A percentile compares a stretch with the other conserved stretches of the same genome.
Evolutionary conservation across 2,329 filamentous ascomycete species (phyloP).

Genomic region (Pestalotiopsis sp.): DNA sequence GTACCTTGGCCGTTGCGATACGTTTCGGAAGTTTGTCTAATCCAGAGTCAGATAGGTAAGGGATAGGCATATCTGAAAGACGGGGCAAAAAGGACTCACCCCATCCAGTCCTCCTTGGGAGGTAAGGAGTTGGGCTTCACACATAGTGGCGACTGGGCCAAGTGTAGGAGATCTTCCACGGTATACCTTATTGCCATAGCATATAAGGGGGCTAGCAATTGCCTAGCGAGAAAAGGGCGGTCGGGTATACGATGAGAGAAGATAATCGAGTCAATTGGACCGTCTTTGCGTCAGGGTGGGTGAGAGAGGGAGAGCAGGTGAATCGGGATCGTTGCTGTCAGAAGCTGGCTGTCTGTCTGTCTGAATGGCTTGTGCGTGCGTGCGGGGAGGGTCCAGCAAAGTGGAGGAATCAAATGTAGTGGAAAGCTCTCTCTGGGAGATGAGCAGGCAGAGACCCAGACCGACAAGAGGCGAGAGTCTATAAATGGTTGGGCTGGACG

Average conservation of each 20-base stretch:
- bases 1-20: slow-evolving; percentile 43
- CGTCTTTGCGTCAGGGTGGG: not conserved
- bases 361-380: not conserved
- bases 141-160: slow-evolving; percentile 83
- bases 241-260: not conserved
- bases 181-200: slow-evolving; percentile 70
- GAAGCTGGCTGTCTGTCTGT: not conserved
- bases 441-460: not conserved
- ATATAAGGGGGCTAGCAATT: slow-evolving; percentile 22
- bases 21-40: slow-evolving; percentile 49
- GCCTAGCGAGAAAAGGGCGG: not conserved
- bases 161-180: slow-evolving; percentile 72
- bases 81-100: slow-evolving; percentile 54
- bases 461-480: not conserved
- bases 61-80: not conserved
- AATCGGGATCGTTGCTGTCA: not conserved
- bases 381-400: not conserved
- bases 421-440: not conserved
- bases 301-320: not conserved
- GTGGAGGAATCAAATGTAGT: not conserved
- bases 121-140: slow-evolving; percentile 78
- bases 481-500: not conserved
- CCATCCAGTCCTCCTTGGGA: slow-evolving; percentile 94
- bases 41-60: not conserved
- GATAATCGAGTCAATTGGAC: not conserved